Base-by-base conservation (phyloP, 805 yeast species). In the Candida peoriensis region DNA sequence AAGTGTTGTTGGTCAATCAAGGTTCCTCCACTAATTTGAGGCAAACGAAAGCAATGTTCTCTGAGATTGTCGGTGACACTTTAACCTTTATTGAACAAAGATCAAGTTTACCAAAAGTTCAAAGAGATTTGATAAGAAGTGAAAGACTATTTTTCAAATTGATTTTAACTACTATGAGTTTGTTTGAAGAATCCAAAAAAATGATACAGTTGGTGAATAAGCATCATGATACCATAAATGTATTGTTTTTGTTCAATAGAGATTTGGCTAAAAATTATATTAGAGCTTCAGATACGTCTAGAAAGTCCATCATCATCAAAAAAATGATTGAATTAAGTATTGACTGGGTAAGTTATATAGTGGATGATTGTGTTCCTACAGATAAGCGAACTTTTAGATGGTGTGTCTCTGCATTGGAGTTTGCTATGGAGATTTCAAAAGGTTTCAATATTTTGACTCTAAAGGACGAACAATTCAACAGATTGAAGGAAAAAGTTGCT, bases 331-430 rank as follows among this genome's bases (percentile, higher is more conserved):
- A 78, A 38, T 60, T 87, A 42, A 75, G 94, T 29, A 76, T 88
- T 28, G 90, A 83, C 36, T 93, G 98, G 98, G 81, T 93, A 13
- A 76, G 87, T 37, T 90, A 88, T 52, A 77, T 93, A 19, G 87
- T 90, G 41, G 96, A 93, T 57, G 97, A 90, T 52, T 93, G 98
- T 63, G 78, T 79, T 12, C 96, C 97, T 1, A 81, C 95, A 0
- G 97, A 90, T 46, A 74, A 82, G 36, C 83, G 79, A 48, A 90
- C 97, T 0, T 93, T 93, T 54, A 69, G 95, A 48, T 93, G 97
- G 96, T 87, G 96, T 58, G 97, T 93, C 17, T 70, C 85, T 11
- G 97, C 98, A 0, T 68, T 93, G 47, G 98, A 93, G 53, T 90
- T 87, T 68, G 94, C 96, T 0, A 87, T 88, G 95, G 87, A 82